phyloP scores from a whole-genome alignment of 2,329 filamentous ascomycete species.

The Paecilomyces fulvus region DNA sequence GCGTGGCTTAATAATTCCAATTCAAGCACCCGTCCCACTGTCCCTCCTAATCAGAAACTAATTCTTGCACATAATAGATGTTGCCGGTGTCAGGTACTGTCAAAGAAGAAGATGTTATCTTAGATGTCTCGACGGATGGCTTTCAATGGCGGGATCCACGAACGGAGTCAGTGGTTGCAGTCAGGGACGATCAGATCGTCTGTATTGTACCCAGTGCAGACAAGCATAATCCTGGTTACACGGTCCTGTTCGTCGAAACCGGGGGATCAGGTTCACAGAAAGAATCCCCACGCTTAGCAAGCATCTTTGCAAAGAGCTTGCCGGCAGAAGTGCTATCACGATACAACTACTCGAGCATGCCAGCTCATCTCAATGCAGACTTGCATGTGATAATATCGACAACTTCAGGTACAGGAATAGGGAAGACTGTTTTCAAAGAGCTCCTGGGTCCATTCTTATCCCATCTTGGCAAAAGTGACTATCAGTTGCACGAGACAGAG shows the following conservation, averaged over 20 bases:
- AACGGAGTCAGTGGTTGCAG: constrained; percentile 5
- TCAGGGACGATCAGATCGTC: constrained; percentile 17
- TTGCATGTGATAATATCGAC: constrained; percentile 61
- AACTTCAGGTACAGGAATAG: constrained; percentile 54
- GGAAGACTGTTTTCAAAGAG: constrained; percentile 46
- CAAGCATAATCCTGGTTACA: constrained; percentile 6
- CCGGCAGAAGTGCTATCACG: constrained; percentile 10
- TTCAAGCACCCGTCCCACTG: not conserved
- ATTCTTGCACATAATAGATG: not conserved
- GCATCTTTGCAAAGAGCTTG: constrained; percentile 9
- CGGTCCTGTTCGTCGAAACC: constrained; percentile 15
- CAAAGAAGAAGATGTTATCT: not conserved
- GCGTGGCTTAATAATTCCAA: not conserved
- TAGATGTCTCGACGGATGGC: not conserved
- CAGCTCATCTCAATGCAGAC: constrained; percentile 13
- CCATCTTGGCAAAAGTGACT: constrained; percentile 38
- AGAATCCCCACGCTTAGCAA: constrained; percentile 7
- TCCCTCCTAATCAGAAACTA: not conserved
- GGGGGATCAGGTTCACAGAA: not conserved
- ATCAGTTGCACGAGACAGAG: constrained; percentile 54
- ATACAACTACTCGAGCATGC: constrained; percentile 11
- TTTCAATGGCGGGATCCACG: constrained; percentile 12
- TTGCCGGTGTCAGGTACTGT: not conserved
- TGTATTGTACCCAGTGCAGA: constrained; percentile 12
- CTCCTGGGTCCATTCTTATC: constrained; percentile 50